Percentiles rank a stretch among this genome's conserved stretches.
Conservation (phyloP, 495 filamentous ascomycete species). For the Chaetomium tenue region DNA sequence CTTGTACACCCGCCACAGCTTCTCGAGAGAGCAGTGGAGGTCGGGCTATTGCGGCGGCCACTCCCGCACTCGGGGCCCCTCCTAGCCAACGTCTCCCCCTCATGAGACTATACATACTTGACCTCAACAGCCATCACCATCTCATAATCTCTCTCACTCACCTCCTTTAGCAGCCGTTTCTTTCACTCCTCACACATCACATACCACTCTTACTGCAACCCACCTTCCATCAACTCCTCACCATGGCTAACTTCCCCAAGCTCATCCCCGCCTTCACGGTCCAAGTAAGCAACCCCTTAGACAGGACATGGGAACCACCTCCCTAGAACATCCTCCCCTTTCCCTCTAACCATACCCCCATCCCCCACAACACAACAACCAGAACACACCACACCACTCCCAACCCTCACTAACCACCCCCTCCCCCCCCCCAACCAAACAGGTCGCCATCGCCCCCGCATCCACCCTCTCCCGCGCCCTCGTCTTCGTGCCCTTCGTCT, state of each 20-base stretch:
- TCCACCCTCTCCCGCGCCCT: constrained; percentile 30
- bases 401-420: background rate
- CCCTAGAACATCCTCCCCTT: background rate
- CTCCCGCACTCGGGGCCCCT: no score
- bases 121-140: no score
- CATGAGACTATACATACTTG: no score
- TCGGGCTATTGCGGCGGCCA: no score
- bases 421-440: constrained; percentile 3
- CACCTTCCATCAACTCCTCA: background rate
- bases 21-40: no score
- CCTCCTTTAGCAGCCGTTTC: background rate
- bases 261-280: constrained; percentile 49
- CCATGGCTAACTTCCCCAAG: constrained; percentile 41
- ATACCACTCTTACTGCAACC: background rate
- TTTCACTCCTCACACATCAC: background rate
- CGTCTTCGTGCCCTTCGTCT: constrained; percentile 17
- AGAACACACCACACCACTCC: background rate
- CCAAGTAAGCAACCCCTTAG: constrained; percentile 30
- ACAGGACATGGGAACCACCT: background rate
- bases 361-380: background rate
- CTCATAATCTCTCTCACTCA: no score
- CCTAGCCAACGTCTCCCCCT: no score
- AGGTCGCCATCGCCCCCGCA: constrained; percentile 39
- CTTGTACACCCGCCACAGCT: no score
- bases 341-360: background rate